Base-by-base conservation (phyloP, 192 early-diverging fungal species). In the Backusella sp. region DNA sequence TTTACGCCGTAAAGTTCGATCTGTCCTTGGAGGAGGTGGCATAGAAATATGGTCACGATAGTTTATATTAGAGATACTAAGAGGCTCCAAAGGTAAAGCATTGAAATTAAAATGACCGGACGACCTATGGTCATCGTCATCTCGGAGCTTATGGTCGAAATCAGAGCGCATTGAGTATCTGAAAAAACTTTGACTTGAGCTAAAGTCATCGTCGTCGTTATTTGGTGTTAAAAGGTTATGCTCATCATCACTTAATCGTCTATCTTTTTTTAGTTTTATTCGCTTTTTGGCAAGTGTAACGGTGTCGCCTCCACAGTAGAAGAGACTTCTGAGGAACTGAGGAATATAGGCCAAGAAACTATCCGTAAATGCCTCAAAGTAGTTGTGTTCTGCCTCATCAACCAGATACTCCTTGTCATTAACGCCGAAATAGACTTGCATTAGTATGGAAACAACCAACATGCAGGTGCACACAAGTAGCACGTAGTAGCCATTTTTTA, bases 401-500 rank as follows among this genome's bases (percentile, higher is more conserved):
- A 59, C 59, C 8, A 69, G 35, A n/a, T 78, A 72, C 23, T 78
- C 77, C 8, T 73, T 68, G 15, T 39, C 52, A 32, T 74, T 67
- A 34, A 77, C 26, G n/a, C 73, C 66, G 53, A 74, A 81, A 56
- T 72, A 81, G 9, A 62, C 69, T 37, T 71, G 46, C 82, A 83
- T 83, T 8, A 83, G 39, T 14, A 76, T 19, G 6, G 56, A n/a
- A 4, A 68, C 82, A 11, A 83, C 8, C 0, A 23, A 11, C 82
- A 83, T 83, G 32, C 75, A 75, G 1, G 62, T 68, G 37, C 78
- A 79, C 5, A 83, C 66, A 0, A 83, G 23, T 19, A 79, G 44
- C 1, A 77, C 72, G 35, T 79, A 76, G n/a, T 76, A 73, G 1
- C 82, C 82, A 21, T 79, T 79, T 34, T 83, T 79, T 34, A 83